Conservation (phyloP, 768 basidiomycete species). For the Leccinum broughii region DNA sequence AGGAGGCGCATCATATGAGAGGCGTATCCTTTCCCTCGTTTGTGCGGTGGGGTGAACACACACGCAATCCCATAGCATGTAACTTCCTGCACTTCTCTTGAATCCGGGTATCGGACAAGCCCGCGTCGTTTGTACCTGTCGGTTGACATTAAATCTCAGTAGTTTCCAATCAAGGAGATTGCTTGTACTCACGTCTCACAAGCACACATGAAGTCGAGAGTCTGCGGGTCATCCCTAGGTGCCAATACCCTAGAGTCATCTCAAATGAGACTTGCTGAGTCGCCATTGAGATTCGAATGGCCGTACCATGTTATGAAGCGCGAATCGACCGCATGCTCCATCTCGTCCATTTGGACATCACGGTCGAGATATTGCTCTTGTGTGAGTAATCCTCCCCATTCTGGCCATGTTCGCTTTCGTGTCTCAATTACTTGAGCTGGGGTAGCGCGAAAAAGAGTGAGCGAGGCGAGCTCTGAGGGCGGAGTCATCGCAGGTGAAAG, state of each 20-base stretch:
- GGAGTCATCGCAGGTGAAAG: slow-evolving; percentile 4
- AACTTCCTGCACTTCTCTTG: slow-evolving; percentile 31
- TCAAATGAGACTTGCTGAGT: not conserved
- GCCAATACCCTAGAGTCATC: slow-evolving; percentile 52
- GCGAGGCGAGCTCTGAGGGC: slow-evolving; percentile 17
- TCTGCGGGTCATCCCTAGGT: slow-evolving; percentile 47
- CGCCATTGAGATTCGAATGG: not conserved
- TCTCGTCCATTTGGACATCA: slow-evolving; percentile 39
- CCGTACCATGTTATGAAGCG: slow-evolving; percentile 52
- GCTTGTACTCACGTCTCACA: slow-evolving; percentile 55
- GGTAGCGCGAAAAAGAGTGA: slow-evolving; percentile 52
- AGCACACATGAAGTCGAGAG: slow-evolving; percentile 56
- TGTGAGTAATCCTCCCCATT: slow-evolving; percentile 47
- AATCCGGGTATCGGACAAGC: slow-evolving; percentile 28
- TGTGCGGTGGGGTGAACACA: slow-evolving; percentile 52
- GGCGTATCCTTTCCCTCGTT: slow-evolving; percentile 58
- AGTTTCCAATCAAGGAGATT: slow-evolving; percentile 3
- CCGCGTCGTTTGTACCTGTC: slow-evolving; percentile 39
- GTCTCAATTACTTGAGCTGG: slow-evolving; percentile 44
- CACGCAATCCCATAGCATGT: slow-evolving; percentile 54
- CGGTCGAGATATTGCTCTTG: slow-evolving; percentile 48
- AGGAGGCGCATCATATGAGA: slow-evolving; percentile 64
- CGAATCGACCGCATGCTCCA: slow-evolving; percentile 47
- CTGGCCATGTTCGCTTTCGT: slow-evolving; percentile 37
- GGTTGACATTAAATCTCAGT: not conserved